Evolutionary conservation across 2,329 filamentous ascomycete species (phyloP), one percentile per base, ranked within the genome.

Genomic region (Penicillium sp.): DNA sequence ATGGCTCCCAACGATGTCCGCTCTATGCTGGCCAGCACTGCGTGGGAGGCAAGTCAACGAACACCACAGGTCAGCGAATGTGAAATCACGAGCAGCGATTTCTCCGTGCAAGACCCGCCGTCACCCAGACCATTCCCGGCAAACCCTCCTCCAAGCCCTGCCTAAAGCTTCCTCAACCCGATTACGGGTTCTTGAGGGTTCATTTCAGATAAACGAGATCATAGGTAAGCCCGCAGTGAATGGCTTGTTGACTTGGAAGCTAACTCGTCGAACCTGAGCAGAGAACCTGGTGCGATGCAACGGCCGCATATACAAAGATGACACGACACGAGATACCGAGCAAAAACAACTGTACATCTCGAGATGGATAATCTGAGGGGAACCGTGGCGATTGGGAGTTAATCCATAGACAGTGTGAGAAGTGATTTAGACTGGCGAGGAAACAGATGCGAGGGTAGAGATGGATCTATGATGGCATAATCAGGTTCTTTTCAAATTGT

Each of bases 141-240:
- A 19, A 77, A 78, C 61, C 77, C 77, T 23, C 77, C 77, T 45
- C 76, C 76, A 48, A 78, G 77, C 60, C 77, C 77, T 48, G 76
- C 71, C 48, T 77, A 58, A 68, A 56, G 45, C 55, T 19, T 11
- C 38, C 31, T 15, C n/a, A 9, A 35, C 23, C 41, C 53, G 4
- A 17, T n/a, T 29, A 29, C 31, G 17, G 19, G 50, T 29, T 23
- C 44, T 44, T 45, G 52, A 31, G 51, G 26, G 35, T 50, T 44
- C 29, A 58, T n/a, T 52, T 11, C 35, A 48, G 60, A 51, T 48
- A 41, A 35, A 50, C 55, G 44, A 41, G 23, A 58, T 46, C 50
- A 62, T 62, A 62, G 50, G 60, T 62, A 58, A 57, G 11, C 8
- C 41, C 55, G 11, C 17, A 9, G n/a, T 26, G 13, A 17, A 41